Base-by-base conservation (phyloP, 2,329 filamentous ascomycete genomes). In the Leptographium lundbergii region DNA sequence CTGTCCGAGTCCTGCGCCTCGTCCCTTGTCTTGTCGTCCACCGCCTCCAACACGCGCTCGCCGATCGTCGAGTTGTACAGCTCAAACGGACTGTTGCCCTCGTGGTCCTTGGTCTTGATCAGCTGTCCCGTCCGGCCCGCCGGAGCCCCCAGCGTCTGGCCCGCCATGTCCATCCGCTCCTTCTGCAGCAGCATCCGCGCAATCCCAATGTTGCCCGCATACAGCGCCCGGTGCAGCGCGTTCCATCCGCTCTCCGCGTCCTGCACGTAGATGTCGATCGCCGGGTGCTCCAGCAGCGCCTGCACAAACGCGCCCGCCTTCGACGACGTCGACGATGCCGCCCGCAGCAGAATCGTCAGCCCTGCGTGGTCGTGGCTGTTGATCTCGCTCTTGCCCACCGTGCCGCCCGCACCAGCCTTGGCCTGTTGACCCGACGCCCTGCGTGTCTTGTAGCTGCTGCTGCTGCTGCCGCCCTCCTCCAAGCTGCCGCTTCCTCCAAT, bases 221-320 rank as follows among this genome's bases (percentile, higher is more conserved):
- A 97, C 50, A 97, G 77, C 9, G 91, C 89, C 66, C 94, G 83
- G 69, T 99, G 94, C 47, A 99, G 78, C 45, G 91, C 86, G 61
- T 95, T 99, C 94, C 94, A 99, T 52, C 91, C 92, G 71, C 88
- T 97, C 71, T 99, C 94, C 9, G 78, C 76, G 70, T 99, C 94
- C 69, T 95, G 91, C 2, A 81, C 77, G 67, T 96, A 94, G 10
- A 97, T 75, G 72, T 99, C 94, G 64, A 91, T 81, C 57, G 86
- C 79, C 1, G 91, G 89, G 67, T 95, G 86, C 25, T 91, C 85
- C 54, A 97, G 78, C 42, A 99, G 77, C 13, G 89, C 85, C 62
- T 84, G 78, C 24, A 91, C 89, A 67, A 96, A 96, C 3, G 77
- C 80, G 45, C 85, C 72, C 10, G 90, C 88, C 62, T 81, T 85